Conservation (phyloP, 192 early-diverging fungal species). For the Mortierella alpina region DNA sequence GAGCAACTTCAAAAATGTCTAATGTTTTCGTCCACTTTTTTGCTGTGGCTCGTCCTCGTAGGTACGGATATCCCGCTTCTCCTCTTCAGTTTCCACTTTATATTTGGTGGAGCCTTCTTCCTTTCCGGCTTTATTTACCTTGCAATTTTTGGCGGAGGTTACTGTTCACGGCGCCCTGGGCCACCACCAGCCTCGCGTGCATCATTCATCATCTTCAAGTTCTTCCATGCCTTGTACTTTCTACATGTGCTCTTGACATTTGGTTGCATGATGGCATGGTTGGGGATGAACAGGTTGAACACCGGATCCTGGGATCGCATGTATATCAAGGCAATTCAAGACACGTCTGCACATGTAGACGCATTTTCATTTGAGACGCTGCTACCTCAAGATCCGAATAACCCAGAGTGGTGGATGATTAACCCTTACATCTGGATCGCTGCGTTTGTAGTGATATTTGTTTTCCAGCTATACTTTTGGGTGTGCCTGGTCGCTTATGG, state of each 20-base stretch:
- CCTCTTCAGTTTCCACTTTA: conserved; percentile 5
- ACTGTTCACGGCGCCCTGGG: background rate
- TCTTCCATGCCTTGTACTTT: conserved; percentile 10
- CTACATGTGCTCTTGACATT: background rate
- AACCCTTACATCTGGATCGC: conserved; percentile 25
- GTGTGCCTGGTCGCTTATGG: conserved; percentile 23
- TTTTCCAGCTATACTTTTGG: conserved; percentile 24
- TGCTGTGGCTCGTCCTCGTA: background rate
- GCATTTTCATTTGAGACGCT: conserved; percentile 18
- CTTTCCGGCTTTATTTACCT: conserved; percentile 8
- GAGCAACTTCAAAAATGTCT: no score
- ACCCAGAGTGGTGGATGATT: conserved; percentile 17
- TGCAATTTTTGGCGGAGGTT: background rate
- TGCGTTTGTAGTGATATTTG: background rate
- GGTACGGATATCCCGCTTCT: conserved; percentile 12
- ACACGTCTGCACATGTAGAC: background rate
- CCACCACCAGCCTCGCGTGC: background rate
- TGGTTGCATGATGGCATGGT: conserved; percentile 22
- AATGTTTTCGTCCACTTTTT: background rate
- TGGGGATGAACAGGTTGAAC: conserved; percentile 26
- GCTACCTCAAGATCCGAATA: background rate
- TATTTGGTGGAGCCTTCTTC: background rate
- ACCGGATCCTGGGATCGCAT: conserved; percentile 23
- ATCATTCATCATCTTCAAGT: conserved; percentile 7
- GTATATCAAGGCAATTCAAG: background rate